These are phyloP conservation scores for Pseudozyma tsukubaensis DNA, from an alignment of 1,284 basidiomycete genomes.

Conservation along the genomic window DNA sequence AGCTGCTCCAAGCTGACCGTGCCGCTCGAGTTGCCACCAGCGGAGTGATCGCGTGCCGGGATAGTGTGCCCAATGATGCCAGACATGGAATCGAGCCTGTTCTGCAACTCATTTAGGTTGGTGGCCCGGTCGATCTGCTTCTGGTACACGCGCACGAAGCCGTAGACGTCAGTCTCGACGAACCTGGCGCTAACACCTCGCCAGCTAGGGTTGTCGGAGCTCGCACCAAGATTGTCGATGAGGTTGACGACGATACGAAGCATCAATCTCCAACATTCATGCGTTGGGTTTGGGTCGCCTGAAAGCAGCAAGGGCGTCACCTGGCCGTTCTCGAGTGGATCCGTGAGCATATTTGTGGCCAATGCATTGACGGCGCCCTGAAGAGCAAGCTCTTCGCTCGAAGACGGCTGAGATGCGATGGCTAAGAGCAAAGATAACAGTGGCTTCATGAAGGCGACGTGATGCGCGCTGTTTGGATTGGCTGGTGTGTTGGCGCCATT, in stretches of 20 bases:
- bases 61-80: conserved; percentile 79
- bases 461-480: conserved; percentile 40
- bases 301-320: conserved; percentile 79
- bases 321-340: conserved; percentile 78
- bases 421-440: conserved; percentile 87
- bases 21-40: neutral
- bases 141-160: conserved; percentile 84
- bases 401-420: conserved; percentile 79
- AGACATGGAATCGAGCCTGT: conserved; percentile 40
- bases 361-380: conserved; percentile 85
- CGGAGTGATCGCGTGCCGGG: conserved; percentile 4
- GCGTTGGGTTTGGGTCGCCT: conserved; percentile 79
- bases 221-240: conserved; percentile 72
- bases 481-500: conserved; percentile 10
- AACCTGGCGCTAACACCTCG: conserved; percentile 77
- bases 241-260: conserved; percentile 82
- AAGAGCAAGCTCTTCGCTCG: conserved; percentile 85
- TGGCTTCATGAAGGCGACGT: conserved; percentile 67
- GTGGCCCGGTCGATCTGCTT: conserved; percentile 82
- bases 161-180: conserved; percentile 85
- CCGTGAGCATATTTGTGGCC: conserved; percentile 82
- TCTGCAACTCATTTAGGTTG: conserved; percentile 76
- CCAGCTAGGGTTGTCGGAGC: conserved; percentile 36
- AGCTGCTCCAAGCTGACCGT: conserved; percentile 50
- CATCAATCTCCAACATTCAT: conserved; percentile 86